Conservation (phyloP, 2,329 filamentous ascomycete species). For the Lecanosticta acicola region DNA sequence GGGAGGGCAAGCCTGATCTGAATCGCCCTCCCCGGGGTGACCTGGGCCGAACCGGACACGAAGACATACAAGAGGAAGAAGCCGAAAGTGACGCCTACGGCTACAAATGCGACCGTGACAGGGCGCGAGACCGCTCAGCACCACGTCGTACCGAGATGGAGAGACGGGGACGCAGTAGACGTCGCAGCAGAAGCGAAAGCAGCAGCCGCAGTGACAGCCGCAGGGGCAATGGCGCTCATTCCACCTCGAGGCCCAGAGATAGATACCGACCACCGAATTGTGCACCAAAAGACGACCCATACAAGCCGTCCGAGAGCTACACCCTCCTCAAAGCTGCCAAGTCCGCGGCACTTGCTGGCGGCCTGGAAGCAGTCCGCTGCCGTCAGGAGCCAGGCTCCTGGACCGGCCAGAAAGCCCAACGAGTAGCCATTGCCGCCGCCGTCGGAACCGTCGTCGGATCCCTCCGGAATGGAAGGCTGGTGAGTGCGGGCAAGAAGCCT, state of each 20-base stretch:
- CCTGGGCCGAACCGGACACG: neutral
- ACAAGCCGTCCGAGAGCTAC: slow-evolving; percentile 7
- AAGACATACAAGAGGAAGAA: neutral
- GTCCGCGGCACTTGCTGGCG: slow-evolving; percentile 7
- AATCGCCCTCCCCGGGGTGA: neutral
- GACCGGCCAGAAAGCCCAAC: slow-evolving; percentile 85
- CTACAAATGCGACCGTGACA: neutral
- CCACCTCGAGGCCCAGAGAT: neutral
- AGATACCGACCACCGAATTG: neutral
- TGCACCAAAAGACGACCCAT: slow-evolving; percentile 4
- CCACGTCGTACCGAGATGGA: neutral
- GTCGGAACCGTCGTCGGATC: slow-evolving; percentile 6
- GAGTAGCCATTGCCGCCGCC: slow-evolving; percentile 73
- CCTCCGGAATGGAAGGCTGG: slow-evolving; percentile 7
- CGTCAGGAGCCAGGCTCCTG: slow-evolving; percentile 83
- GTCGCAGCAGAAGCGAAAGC: neutral
- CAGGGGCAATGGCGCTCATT: neutral
- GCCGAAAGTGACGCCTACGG: neutral
- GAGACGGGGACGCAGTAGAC: neutral
- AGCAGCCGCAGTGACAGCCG: neutral
- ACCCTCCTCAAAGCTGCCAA: slow-evolving; percentile 11
- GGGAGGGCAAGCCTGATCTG: neutral
- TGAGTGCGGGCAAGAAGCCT: slow-evolving; percentile 9
- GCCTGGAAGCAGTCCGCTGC: slow-evolving; percentile 68
- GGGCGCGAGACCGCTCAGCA: neutral